phyloP scores from a whole-genome alignment of 2,329 filamentous ascomycete species.

The Endocalyx cinctus region DNA sequence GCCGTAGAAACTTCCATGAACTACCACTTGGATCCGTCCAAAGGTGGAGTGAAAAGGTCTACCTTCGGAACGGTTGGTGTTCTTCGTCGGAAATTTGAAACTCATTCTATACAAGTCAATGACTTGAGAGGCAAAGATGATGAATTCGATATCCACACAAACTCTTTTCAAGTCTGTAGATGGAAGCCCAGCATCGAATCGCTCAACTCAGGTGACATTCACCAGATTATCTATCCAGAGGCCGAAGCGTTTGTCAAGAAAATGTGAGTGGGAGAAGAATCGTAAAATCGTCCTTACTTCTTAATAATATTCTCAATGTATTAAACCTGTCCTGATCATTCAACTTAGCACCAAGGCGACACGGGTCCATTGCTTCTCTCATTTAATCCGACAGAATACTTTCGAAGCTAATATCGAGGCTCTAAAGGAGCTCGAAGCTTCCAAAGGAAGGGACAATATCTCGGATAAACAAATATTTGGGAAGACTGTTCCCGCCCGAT shows the following conservation, averaged over 20 bases:
- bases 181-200: constrained; percentile 8
- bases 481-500: constrained; percentile 6
- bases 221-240: constrained; percentile 3
- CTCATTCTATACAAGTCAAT: constrained; percentile 4
- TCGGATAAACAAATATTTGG: constrained; percentile 7
- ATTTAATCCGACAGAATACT: constrained; percentile 8
- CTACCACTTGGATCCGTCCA: constrained; percentile 9
- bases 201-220: constrained; percentile 4
- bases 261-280: constrained; percentile 6
- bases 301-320: neutral
- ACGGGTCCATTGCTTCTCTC: constrained; percentile 10
- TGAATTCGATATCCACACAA: constrained; percentile 9
- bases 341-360: constrained; percentile 5
- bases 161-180: constrained; percentile 6
- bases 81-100: constrained; percentile 11
- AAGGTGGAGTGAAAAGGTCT: constrained; percentile 2
- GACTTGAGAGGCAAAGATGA: constrained; percentile 7
- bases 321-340: neutral
- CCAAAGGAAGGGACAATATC: constrained; percentile 5
- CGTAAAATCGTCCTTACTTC: too few species aligned
- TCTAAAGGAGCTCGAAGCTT: constrained; percentile 4
- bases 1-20: constrained; percentile 9
- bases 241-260: constrained; percentile 9
- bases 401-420: constrained; percentile 7
- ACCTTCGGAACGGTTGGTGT: constrained; percentile 11